Evolutionary conservation across 345 rosid genomes (phyloP), one percentile per base, ranked within the genome.

Genomic region (Pugionium dolabratum): DNA sequence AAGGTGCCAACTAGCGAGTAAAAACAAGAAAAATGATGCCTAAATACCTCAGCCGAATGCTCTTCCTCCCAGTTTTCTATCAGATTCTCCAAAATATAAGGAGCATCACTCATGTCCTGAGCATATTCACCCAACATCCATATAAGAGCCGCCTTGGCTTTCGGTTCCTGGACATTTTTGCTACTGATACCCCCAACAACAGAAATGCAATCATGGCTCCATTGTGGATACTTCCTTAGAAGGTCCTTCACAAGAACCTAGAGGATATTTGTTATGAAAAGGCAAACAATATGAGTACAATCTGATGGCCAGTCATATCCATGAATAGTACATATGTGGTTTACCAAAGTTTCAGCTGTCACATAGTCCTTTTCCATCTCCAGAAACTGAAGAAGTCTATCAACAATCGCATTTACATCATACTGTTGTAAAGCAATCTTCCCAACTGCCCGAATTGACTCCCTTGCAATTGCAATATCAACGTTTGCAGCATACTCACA

Each of bases 111-210:
- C 99, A 94, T 94, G 70, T 94, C 99, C 77, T 84, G 96, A 51
- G 99, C 86, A 84, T 94, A 94, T 79, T 90, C 99, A 59, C 99
- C 99, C 79, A 94, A 72, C 97, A 94, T 94, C 99, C 97, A 94
- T 82, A 90, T 90, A 70, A 94, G 95, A 59, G 99, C 97, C 25
- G 99, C 86, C 78, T 94, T 94, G 28, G 92, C 99, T 76, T 94
- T 94, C 7, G 99, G 91, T 76, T 94, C 99, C 74, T 88, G 95
- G 62, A 94, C 77, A 76, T 86, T 90, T 40, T 86, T 82, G 75
- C 92, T 88, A 78, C 99, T 94, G 67, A 94, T 94, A 81, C 86
- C 85, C 59, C 99, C 99, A 74, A 94, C 99, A 81, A 90, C 99
- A 59, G 97, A 96, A 78, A 94, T 94, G 82, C 99, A 94, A 67